These are phyloP conservation scores for Avicennia marina DNA, from an alignment of 257 asterid species.

Conservation along the genomic window DNA sequence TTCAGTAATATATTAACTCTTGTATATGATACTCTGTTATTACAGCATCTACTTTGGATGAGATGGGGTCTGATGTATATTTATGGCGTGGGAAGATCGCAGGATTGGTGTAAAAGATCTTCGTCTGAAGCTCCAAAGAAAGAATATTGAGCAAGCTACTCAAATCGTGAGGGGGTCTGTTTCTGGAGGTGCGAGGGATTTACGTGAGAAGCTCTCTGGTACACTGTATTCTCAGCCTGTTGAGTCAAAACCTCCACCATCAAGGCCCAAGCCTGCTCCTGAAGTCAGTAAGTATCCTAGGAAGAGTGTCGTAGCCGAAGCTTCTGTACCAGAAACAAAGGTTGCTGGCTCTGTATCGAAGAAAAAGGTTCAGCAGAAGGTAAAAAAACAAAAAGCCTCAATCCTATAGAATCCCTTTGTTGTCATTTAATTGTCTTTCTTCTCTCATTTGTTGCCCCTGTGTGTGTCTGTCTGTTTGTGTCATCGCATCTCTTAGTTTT, in stretches of 20 bases:
- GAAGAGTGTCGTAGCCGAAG: constrained; percentile 57
- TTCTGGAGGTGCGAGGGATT: constrained; percentile 72
- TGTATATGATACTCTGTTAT: constrained; percentile 14
- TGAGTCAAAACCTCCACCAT: constrained; percentile 42
- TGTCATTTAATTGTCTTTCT: background rate
- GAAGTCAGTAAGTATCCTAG: constrained; percentile 60
- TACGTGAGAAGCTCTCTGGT: constrained; percentile 96
- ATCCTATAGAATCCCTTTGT: background rate
- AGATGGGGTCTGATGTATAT: constrained; percentile 4
- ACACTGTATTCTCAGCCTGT: constrained; percentile 38
- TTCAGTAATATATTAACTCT: background rate
- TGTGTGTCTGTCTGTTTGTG: background rate
- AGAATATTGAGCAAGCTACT: constrained; percentile 48
- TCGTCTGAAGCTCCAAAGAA: constrained; percentile 91
- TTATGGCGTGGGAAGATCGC: constrained; percentile 39
- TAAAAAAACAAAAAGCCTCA: constrained; percentile 20
- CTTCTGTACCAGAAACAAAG: constrained; percentile 42
- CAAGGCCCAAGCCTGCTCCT: constrained; percentile 44
- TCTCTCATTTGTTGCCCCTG: background rate
- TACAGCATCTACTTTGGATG: constrained; percentile 7
- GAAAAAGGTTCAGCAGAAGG: constrained; percentile 62
- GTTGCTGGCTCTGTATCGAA: constrained; percentile 39
- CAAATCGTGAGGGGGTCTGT: constrained; percentile 53
- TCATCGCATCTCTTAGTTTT: background rate
- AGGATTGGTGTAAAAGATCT: constrained; percentile 74